Evolutionary conservation across 257 asterid species (phyloP).

Genomic region (Ocimum tenuiflorum): DNA sequence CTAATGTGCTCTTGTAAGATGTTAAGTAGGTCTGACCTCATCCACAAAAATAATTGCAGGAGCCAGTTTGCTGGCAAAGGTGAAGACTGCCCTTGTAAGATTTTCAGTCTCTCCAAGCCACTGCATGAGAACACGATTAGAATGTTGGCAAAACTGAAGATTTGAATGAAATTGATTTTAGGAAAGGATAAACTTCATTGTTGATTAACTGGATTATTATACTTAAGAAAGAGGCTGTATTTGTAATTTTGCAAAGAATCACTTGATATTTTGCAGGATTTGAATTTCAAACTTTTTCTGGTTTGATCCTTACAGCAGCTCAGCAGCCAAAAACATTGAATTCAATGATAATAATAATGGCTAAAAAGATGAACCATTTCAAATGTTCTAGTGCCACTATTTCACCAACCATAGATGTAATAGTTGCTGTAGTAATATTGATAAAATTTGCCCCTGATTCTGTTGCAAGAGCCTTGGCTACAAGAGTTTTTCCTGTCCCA

Average conservation of each 20-base stretch:
- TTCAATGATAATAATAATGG: no score
- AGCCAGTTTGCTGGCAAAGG: conserved; percentile 62
- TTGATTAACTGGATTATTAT: background rate
- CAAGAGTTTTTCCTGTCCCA: conserved; percentile 94
- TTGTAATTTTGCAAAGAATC: background rate
- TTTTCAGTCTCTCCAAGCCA: conserved; percentile 63
- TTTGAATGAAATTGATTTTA: background rate
- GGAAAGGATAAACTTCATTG: background rate
- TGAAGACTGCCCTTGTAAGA: conserved; percentile 62
- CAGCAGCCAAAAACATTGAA: background rate
- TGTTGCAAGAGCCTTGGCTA: background rate
- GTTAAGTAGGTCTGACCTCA: conserved; percentile 37
- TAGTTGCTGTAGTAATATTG: background rate
- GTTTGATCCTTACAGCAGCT: background rate
- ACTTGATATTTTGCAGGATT: no score
- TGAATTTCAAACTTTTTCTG: background rate
- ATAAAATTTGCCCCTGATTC: background rate
- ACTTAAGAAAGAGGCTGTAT: background rate
- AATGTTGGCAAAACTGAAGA: background rate
- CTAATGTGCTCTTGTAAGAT: background rate
- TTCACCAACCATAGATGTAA: background rate
- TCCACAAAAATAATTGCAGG: conserved; percentile 69
- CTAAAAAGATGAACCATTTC: background rate
- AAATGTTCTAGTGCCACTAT: background rate
- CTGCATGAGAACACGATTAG: conserved; percentile 29